These are phyloP conservation scores for Apium graveolens DNA, from an alignment of 129 eudicot species.

Conservation along the genomic window DNA sequence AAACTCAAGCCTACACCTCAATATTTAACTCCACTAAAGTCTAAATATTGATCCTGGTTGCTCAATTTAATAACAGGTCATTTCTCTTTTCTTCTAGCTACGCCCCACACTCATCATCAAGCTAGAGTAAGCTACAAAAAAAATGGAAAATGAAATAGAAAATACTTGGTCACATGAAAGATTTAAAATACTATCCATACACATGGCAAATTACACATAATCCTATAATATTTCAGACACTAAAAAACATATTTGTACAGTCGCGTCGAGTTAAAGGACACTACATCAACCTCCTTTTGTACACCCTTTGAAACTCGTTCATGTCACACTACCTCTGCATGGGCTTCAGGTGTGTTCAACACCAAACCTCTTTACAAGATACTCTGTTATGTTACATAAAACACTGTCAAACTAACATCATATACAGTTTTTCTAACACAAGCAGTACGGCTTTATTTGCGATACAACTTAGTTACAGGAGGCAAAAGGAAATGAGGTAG, in stretches of 20 bases:
- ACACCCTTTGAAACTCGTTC: not conserved
- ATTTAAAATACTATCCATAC: not conserved
- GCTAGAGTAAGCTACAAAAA: not conserved
- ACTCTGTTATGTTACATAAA: not conserved
- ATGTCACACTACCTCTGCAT: constrained; percentile 20
- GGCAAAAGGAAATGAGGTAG: constrained; percentile 34
- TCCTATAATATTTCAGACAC: not conserved
- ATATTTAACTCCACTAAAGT: not conserved
- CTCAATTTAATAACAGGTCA: not conserved
- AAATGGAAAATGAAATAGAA: not conserved
- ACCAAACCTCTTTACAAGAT: constrained; percentile 36
- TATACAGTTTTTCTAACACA: constrained; percentile 84
- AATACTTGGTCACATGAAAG: not conserved
- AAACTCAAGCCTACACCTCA: not conserved
- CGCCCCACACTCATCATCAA: not conserved
- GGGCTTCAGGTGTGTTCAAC: constrained; percentile 25
- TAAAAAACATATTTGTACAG: not conserved
- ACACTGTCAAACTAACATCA: constrained; percentile 62
- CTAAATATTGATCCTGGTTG: not conserved
- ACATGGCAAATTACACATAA: not conserved
- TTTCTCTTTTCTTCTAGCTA: not conserved
- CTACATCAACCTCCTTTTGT: not conserved
- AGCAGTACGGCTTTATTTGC: constrained; percentile 42
- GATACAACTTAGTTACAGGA: constrained; percentile 15
- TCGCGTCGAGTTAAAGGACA: not conserved